Base-by-base conservation (phyloP, 768 basidiomycete genomes). In the Tylopilus cervinicoccineus region DNA sequence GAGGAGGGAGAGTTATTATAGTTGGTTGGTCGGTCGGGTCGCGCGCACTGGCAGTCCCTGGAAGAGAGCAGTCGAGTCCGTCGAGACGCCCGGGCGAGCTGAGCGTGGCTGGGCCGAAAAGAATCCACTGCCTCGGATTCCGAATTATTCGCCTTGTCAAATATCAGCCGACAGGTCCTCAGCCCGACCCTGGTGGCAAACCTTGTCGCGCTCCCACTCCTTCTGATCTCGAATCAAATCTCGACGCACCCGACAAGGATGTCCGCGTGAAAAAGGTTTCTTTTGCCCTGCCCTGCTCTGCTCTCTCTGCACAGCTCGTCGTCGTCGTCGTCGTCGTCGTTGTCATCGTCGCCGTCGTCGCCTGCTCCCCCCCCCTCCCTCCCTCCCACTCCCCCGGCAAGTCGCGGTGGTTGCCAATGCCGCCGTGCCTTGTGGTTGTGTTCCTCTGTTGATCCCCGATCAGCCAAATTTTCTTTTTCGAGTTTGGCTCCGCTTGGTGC, bases 381-480 rank as follows among this genome's bases (percentile, higher is more conserved):
- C 38, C 45, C 13, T 22, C 36, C 29, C 29, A 38, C 51, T 42
- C 17, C 22, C 33, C 48, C 64, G 65, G 65, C 65, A 67, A 29
- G 46, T 59, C 57, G 61, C 65, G 65, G 59, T 57, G 41, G 64
- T 54, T 45, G 49, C 46, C 51, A 57, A 47, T 52, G 44, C 58
- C 65, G 54, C 38, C 26, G 68, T 67, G 55, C 66, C 66, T 67
- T 44, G 51, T 47, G 54, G 50, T 55, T 63, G 61, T 49, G 64
- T 65, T 58, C 65, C 70, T 72, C 67, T 67, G 66, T 72, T 81
- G 80, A 81, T 81, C 80, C 77, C 78, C 72, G 77, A 81, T 81
- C 80, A 81, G 70, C 61, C 55, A 65, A 61, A 65, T 43, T 61
- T 58, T 61, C 61, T 64, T 59, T 61, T 65, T 61, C 58, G 36